Base-by-base conservation (phyloP, 345 rosid genomes). In the Hibiscus syriacus region DNA sequence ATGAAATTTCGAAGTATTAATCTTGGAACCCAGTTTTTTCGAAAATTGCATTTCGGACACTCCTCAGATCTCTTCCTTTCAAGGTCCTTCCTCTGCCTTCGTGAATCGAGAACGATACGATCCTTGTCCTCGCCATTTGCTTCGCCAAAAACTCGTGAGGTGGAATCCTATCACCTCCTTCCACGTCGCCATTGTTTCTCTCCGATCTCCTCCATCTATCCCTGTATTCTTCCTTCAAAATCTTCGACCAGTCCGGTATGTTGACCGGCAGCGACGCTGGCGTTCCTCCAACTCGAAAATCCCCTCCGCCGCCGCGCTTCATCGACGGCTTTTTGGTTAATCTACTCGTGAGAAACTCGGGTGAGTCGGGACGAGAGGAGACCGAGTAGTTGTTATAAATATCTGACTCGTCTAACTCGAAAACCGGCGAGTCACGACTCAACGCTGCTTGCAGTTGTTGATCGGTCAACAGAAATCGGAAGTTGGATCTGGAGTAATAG, bases 171-270 rank as follows among this genome's bases (percentile, higher is more conserved):
- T 76, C 85, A 8, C 71, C 81, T 1, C 70, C 86, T 68, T 73
- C 79, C 27, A 55, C 73, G 19, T 49, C 76, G n/a, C 49, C 92
- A 1, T 71, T 86, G 4, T 72, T 78, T 30, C 55, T 69, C 34
- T 71, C 82, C 52, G 58, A 80, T 54, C 74, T 70, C 70, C 94
- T 55, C 14, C 81, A 80, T 20, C 68, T 80, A 32, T 74, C 88
- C 23, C 86, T 71, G 66, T 84, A 77, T 70, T 93, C 98, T 4
- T 78, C 86, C 52, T 82, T 79, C 78, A 93, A 78, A 60, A 93
- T 93, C 90, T 89, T 93, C 13, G 98, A 86, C 98, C 98, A 93
- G 86, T 93, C 97, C 39, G 98, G 98, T 6, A 93, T 76, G 83
- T 90, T 89, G 11, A 93, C 86, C 65, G 98, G 97, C 17, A 92